Evolutionary conservation across 257 asterid species (phyloP), one percentile per base, ranked within the genome.

Genomic region (Parsonsia alboflavescens): DNA sequence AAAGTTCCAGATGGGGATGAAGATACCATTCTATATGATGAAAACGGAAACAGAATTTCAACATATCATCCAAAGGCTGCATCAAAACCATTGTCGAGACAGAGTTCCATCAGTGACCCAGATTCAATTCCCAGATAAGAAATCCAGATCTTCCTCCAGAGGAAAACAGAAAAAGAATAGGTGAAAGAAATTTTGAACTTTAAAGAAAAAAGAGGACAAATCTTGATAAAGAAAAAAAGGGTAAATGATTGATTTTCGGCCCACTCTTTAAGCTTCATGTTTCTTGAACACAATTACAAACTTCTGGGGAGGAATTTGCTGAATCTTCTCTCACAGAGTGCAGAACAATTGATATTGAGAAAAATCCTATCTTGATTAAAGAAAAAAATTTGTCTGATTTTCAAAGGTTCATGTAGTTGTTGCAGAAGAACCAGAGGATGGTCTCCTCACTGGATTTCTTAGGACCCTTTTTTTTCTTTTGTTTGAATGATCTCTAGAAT

Each of bases 1-100:
- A 87, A 81, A 83, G 90, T 91, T 10, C 92, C 94, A 0, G 90
- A 87, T 19, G 91, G 85, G 1, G 86, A 85, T 36, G 88, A 86
- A 2, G 87, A 82, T 16, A 49, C 77, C 13, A 71, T 90, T 53
- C 54, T 90, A 58, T 86, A 83, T 58, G 98, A 93, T 71, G 96
- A 89, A 57, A 83, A 90, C 44, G 96, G 97, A 2, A 87, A 86
- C 24, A 81, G 83, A 48, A 83, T 93, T 30, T 56, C 86, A 0
- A 50, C 97, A 7, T 90, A 87, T 74, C 97, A 86, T 44, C 92
- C 85, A 0, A 88, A 76, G 73, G 69, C 57, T 64, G 76, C 59
- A 16, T 52, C 58, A 6, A 8, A 42, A 26, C 49, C 68, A 6
- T 10, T 77, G 76, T 80, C 84, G 15, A 66, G 82, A 33, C 84